phyloP scores from a whole-genome alignment of 495 filamentous ascomycete genomes.

The Zalerion maritima region DNA sequence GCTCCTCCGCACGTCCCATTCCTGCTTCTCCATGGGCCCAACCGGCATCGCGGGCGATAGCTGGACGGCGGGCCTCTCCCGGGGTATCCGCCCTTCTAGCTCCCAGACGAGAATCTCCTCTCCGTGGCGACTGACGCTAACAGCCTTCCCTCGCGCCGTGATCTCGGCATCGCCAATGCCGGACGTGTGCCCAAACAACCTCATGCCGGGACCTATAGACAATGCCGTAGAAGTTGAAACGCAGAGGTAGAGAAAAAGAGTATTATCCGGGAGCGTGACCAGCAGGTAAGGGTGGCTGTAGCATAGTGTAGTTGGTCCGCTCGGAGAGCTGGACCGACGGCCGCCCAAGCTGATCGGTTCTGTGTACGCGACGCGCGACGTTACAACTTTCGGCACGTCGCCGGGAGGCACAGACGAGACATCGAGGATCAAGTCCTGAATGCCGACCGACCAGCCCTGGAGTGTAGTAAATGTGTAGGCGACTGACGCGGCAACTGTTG shows the following conservation, averaged over 20 bases:
- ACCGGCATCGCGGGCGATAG: conserved; percentile 12
- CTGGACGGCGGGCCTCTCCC: conserved; percentile 26
- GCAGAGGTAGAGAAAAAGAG: conserved; percentile 72
- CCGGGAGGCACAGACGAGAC: conserved; percentile 9
- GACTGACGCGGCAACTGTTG: conserved; percentile 58
- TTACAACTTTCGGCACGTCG: conserved; percentile 27
- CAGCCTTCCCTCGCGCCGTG: conserved; percentile 73
- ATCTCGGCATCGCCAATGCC: conserved; percentile 78
- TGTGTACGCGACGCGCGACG: conserved; percentile 30
- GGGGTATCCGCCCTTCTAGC: conserved; percentile 55
- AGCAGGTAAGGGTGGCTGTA: conserved; percentile 90
- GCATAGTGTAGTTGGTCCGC: conserved; percentile 56
- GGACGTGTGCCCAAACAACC: conserved; percentile 90
- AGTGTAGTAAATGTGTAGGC: conserved; percentile 63
- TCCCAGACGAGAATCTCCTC: conserved; percentile 92
- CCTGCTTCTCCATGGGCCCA: conserved; percentile 6
- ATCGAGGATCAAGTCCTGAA: conserved; percentile 55
- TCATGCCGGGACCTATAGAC: conserved; percentile 56
- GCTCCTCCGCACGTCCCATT: conserved; percentile 26
- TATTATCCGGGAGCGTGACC: conserved; percentile 81
- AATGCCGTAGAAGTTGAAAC: conserved; percentile 54
- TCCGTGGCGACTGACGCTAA: conserved; percentile 69
- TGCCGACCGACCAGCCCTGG: conserved; percentile 72
- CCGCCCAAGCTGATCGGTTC: conserved; percentile 11
- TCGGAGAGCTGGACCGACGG: conserved; percentile 5